phyloP scores from a whole-genome alignment of 495 filamentous ascomycete genomes.

The Emericellopsis terricola region DNA sequence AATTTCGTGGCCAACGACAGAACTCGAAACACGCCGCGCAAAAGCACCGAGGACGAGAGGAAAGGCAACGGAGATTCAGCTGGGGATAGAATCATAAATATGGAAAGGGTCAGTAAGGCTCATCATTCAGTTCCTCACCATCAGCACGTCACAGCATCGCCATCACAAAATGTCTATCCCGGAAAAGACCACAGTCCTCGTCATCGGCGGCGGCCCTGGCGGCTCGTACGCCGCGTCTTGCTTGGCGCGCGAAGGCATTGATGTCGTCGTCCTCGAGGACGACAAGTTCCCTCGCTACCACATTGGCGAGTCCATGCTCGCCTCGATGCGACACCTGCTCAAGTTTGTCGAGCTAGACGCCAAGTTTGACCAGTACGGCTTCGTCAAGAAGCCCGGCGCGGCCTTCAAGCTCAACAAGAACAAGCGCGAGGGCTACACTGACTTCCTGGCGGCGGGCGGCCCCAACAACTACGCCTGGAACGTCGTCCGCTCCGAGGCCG shows the following conservation, averaged over 20 bases:
- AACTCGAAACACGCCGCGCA: too few relatives aligned
- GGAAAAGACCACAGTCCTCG: constrained; percentile 18
- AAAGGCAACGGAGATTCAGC: too few relatives aligned
- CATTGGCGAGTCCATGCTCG: constrained; percentile 30
- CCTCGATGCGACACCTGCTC: constrained; percentile 28
- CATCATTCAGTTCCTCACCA: too few relatives aligned
- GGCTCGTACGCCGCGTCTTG: constrained; percentile 26
- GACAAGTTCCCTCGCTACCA: constrained; percentile 31
- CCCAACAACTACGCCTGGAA: constrained; percentile 29
- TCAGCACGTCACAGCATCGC: too few relatives aligned
- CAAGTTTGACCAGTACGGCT: constrained; percentile 24
- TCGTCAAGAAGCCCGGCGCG: constrained; percentile 26
- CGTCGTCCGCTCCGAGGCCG: constrained; percentile 32
- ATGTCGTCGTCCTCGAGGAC: constrained; percentile 23
- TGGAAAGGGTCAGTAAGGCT: too few relatives aligned
- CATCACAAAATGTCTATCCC: too few relatives aligned
- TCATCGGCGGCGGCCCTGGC: constrained; percentile 27
- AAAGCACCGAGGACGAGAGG: too few relatives aligned
- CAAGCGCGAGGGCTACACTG: constrained; percentile 20
- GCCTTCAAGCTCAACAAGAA: constrained; percentile 23
- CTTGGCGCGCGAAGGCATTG: constrained; percentile 25
- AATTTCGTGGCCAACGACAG: too few relatives aligned
- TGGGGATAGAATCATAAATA: too few relatives aligned
- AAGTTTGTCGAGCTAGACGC: constrained; percentile 28
- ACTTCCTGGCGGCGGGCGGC: constrained; percentile 27